Base-by-base conservation (phyloP, 176 grass and related monocot species). In the Carex kokanica region DNA sequence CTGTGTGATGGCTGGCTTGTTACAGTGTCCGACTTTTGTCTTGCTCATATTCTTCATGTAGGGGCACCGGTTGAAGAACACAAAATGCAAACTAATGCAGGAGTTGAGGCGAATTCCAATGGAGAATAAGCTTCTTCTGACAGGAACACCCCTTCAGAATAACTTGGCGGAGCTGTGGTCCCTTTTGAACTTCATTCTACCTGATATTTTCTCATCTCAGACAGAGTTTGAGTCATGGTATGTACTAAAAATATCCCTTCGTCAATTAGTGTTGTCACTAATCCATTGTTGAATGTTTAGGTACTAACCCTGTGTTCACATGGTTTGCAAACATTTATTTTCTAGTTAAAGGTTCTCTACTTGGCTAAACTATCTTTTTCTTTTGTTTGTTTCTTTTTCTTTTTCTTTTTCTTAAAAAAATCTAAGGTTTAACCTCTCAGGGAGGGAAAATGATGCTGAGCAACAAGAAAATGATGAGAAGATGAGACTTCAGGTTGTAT, bases 141-240 rank as follows among this genome's bases (percentile, higher is more conserved):
- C 96, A 34, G 93, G 96, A 61, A 99, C 96, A 52, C 96, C 96
- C 27, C 91, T 99, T 83, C 96, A 99, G 74, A 99, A 99, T 66
- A 99, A 99, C 85, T 86, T 99, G 51, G 89, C 93, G n/a, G 96
- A 99, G 70, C 89, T 99, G 27, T 99, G 96, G 96, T 99, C 96
- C 12, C 87, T 99, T 23, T 74, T 99, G 86, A 99, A 99, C 74
- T 99, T 95, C 65, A 99, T 99, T 87, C 85, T 99, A 62, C 96
- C 96, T 78, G 96, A 99, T 87, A 95, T 99, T 61, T 99, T 99
- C 86, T 90, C 96, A 66, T 99, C 93, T 8, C 91, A 95, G 73
- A 15, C 86, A 18, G 96, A 99, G 80, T 99, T 99, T 87, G 96
- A 99, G 83, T 99, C 96, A 81, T 99, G 96, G 96, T 99, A 99